phyloP scores from a whole-genome alignment of 257 asterid genomes.

The Gentiana macrophylla region DNA sequence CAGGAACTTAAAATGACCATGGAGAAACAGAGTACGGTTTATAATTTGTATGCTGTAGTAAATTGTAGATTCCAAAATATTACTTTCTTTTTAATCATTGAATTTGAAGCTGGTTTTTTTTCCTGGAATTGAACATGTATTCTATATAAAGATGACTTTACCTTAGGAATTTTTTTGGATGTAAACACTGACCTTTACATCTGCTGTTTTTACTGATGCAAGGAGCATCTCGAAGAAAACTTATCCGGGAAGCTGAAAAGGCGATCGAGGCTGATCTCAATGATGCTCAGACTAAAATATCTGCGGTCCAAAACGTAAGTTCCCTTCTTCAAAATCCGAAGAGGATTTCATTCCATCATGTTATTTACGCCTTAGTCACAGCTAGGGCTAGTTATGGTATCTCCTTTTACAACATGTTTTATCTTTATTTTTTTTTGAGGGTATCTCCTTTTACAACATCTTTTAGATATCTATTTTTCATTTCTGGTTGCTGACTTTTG shows the following conservation, averaged over 20 bases:
- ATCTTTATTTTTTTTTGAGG: too few relatives aligned
- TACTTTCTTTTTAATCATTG: not conserved
- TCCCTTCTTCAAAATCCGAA: slow-evolving; percentile 7
- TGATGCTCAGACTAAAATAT: slow-evolving; percentile 62
- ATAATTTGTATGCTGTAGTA: not conserved
- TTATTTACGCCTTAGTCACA: slow-evolving; percentile 1
- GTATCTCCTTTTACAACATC: too few relatives aligned
- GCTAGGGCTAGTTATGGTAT: too few relatives aligned
- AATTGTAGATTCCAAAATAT: not conserved
- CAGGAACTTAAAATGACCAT: slow-evolving; percentile 48
- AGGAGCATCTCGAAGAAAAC: slow-evolving; percentile 54
- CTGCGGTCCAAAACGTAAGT: slow-evolving; percentile 58
- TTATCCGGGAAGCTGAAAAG: slow-evolving; percentile 53
- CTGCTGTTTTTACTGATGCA: slow-evolving; percentile 12
- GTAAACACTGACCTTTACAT: slow-evolving; percentile 3
- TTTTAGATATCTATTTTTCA: too few relatives aligned
- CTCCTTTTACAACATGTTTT: too few relatives aligned
- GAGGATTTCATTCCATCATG: slow-evolving; percentile 4
- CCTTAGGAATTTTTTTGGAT: too few relatives aligned
- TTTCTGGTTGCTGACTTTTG: not conserved
- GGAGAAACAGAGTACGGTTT: slow-evolving; percentile 59
- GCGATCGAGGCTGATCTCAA: slow-evolving; percentile 49
- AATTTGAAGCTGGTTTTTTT: not conserved
- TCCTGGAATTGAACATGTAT: too few relatives aligned
- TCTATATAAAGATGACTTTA: too few relatives aligned